Conservation (phyloP, 345 rosid species). For the Eucalyptus caleyi region DNA sequence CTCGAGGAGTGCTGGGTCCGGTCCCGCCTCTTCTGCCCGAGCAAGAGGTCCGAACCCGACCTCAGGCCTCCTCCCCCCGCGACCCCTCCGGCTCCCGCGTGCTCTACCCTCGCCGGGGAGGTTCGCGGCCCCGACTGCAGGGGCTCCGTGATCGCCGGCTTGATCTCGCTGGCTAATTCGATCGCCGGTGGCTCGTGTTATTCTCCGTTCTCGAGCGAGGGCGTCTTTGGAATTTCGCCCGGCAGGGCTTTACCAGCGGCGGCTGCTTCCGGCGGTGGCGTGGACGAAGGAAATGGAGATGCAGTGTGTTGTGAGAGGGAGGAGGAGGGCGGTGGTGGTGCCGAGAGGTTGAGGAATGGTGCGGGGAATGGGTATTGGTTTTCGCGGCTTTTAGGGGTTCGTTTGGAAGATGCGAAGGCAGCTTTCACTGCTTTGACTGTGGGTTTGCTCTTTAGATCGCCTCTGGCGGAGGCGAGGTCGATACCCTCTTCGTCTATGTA, state of each 20-base stretch:
- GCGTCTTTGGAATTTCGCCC: conserved; percentile 38
- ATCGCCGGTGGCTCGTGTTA: conserved; percentile 11
- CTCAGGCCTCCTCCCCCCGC: neutral
- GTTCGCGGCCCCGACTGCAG: conserved; percentile 20
- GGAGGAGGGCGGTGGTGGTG: conserved; percentile 3
- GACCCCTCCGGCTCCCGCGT: conserved; percentile 7
- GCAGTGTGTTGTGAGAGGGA: conserved; percentile 1
- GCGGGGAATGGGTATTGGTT: conserved; percentile 34
- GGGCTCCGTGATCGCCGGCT: conserved; percentile 31
- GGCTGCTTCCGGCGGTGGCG: conserved; percentile 13
- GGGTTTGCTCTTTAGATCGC: conserved; percentile 58
- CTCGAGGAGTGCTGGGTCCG: conserved; percentile 42
- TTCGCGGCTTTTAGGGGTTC: conserved; percentile 30
- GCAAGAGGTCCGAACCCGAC: conserved; percentile 27
- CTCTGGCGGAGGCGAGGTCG: conserved; percentile 78
- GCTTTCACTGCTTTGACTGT: conserved; percentile 75
- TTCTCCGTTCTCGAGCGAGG: neutral
- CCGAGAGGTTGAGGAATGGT: conserved; percentile 14
- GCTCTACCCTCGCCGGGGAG: conserved; percentile 33
- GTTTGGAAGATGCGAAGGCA: conserved; percentile 87
- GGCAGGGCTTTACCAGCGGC: conserved; percentile 12
- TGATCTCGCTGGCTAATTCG: conserved; percentile 45
- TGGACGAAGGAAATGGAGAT: conserved; percentile 14
- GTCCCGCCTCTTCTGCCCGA: conserved; percentile 25
- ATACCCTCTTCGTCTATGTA: conserved; percentile 77